Conservation (phyloP, 2,329 filamentous ascomycete species). For the Verticillium longisporum region DNA sequence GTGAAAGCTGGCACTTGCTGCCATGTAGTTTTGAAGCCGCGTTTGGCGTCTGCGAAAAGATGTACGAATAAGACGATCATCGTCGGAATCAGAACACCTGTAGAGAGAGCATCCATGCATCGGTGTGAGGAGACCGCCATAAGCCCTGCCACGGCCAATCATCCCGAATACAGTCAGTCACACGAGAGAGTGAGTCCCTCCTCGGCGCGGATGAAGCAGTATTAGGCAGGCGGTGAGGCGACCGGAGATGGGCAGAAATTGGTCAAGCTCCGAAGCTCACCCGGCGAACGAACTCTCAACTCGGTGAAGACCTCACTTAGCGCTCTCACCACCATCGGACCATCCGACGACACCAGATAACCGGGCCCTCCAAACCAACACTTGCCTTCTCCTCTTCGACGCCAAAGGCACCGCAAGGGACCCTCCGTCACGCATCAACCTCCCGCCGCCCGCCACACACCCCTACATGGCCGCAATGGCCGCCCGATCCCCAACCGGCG, state of each 20-base stretch:
- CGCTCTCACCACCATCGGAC: conserved; percentile 2
- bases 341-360: background rate
- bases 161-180: background rate
- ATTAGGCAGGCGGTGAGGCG: background rate
- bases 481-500: conserved; percentile 23
- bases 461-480: conserved; percentile 32
- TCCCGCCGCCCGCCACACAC: background rate
- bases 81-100: background rate
- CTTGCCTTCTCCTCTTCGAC: background rate
- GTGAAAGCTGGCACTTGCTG: too few relatives aligned
- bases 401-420: background rate
- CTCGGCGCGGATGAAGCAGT: background rate
- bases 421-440: background rate
- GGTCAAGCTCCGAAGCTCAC: background rate
- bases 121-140: too few relatives aligned
- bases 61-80: background rate
- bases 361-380: background rate
- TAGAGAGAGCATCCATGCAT: too few relatives aligned
- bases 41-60: too few relatives aligned
- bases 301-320: conserved; percentile 2
- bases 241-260: background rate
- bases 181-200: background rate
- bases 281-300: background rate
- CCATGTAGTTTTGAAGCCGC: too few relatives aligned
- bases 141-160: background rate